Evolutionary conservation across 1,139 yeast species (phyloP).

Genomic region (Hanseniaspora sp.): DNA sequence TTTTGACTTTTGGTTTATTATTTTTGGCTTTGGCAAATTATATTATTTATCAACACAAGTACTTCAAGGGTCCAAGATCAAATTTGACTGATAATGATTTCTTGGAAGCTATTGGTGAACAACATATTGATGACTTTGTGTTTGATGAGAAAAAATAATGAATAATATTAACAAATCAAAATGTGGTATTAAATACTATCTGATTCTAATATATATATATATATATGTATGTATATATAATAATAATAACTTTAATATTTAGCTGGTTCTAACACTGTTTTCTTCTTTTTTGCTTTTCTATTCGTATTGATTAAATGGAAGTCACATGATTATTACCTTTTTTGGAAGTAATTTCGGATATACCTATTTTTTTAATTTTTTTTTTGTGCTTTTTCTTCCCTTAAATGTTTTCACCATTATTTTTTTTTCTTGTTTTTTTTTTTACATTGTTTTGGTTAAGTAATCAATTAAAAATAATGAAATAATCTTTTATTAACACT

Average conservation of each 20-base stretch:
- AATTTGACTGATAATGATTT: constrained; percentile 25
- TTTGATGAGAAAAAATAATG: neutral
- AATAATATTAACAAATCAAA: neutral
- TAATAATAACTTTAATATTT: neutral
- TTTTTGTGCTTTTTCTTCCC: no score
- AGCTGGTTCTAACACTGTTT: constrained; percentile 3
- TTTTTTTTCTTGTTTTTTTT: neutral
- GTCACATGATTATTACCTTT: no score
- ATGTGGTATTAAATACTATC: neutral
- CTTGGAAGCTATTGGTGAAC: constrained; percentile 23
- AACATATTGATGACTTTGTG: constrained; percentile 24
- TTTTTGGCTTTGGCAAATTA: constrained; percentile 38
- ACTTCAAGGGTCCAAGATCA: constrained; percentile 41
- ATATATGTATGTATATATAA: neutral
- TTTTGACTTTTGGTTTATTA: constrained; percentile 43
- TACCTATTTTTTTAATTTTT: no score
- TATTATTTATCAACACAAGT: constrained; percentile 37
- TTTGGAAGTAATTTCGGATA: no score
- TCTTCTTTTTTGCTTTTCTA: no score
- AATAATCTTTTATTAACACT: no score
- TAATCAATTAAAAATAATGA: no score
- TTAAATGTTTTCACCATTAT: no score
- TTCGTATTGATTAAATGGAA: no score
- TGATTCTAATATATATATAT: neutral
- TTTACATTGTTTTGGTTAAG: no score